phyloP scores from a whole-genome alignment of 192 early-diverging fungal genomes.

The Backusella tuberculispora region DNA sequence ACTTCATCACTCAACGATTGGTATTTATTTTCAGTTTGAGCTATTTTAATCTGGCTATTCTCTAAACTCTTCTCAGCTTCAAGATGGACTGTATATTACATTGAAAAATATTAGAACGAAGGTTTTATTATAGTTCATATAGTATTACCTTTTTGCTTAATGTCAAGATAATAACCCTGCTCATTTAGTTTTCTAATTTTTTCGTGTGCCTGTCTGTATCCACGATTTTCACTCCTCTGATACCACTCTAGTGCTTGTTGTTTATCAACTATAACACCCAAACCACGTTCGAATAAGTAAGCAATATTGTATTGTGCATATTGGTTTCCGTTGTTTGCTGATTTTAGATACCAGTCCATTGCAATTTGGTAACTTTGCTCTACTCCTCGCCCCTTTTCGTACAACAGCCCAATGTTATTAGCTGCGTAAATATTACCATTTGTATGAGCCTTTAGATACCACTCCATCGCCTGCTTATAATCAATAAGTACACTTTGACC shows the following conservation, averaged over 20 bases:
- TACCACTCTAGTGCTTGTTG: neutral
- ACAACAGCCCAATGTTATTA: constrained; percentile 1
- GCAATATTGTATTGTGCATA: constrained; percentile 3
- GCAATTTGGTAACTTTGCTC: neutral
- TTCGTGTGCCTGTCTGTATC: neutral
- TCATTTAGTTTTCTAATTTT: neutral
- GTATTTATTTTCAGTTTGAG: neutral
- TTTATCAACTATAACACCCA: neutral
- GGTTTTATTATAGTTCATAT: neutral
- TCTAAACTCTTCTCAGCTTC: neutral
- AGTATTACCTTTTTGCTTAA: neutral
- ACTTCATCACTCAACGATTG: neutral
- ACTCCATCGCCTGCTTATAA: neutral
- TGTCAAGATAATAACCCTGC: neutral
- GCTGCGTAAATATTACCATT: constrained; percentile 7
- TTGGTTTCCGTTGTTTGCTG: neutral
- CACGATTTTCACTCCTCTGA: neutral
- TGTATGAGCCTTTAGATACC: constrained; percentile 5
- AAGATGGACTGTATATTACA: neutral
- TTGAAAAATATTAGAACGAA: neutral
- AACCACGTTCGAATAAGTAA: neutral
- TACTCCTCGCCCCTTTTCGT: neutral
- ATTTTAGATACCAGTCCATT: constrained; percentile 3
- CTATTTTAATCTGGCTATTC: neutral
- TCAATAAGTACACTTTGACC: neutral